A percentile compares a stretch with the other conserved stretches of the same genome.
phyloP scores from a whole-genome alignment of 768 basidiomycete species.

The Lactarius evosmus region DNA sequence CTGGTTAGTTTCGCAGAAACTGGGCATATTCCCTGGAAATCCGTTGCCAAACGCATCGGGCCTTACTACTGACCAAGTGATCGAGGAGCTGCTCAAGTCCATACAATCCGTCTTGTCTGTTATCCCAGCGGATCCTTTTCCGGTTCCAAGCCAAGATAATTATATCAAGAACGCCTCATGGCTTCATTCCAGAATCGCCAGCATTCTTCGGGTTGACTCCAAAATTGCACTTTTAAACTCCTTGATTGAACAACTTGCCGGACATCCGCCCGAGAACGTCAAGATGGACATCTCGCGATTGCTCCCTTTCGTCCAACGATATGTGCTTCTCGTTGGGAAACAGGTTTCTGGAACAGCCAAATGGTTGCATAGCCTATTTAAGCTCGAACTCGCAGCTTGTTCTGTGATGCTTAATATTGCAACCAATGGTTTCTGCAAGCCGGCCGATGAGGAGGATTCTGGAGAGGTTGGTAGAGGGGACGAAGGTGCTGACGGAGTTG shows the following conservation, averaged over 20 bases:
- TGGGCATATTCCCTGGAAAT: not conserved
- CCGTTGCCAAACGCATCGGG: not conserved
- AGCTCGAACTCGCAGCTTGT: constrained; percentile 75
- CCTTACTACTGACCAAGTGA: constrained; percentile 41
- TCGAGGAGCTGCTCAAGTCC: constrained; percentile 61
- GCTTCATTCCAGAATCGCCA: constrained; percentile 45
- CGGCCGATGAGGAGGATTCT: constrained; percentile 64
- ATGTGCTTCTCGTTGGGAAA: constrained; percentile 52
- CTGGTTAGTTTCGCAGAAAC: constrained; percentile 32
- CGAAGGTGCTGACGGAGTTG: constrained; percentile 63
- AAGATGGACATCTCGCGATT: constrained; percentile 42
- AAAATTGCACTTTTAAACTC: constrained; percentile 43
- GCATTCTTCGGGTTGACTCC: constrained; percentile 46
- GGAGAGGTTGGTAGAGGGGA: constrained; percentile 47
- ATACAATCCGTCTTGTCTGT: constrained; percentile 57
- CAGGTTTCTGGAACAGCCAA: constrained; percentile 55
- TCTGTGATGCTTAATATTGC: constrained; percentile 71
- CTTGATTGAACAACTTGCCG: constrained; percentile 41
- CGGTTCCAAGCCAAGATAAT: constrained; percentile 40
- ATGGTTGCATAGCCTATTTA: constrained; percentile 80
- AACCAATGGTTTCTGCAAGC: constrained; percentile 90
- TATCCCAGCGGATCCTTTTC: constrained; percentile 36
- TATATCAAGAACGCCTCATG: constrained; percentile 52
- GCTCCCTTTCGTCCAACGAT: constrained; percentile 74
- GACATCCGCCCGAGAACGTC: constrained; percentile 35